Conservation (phyloP, 2,329 filamentous ascomycete species). For the Botrytis sinoallii region DNA sequence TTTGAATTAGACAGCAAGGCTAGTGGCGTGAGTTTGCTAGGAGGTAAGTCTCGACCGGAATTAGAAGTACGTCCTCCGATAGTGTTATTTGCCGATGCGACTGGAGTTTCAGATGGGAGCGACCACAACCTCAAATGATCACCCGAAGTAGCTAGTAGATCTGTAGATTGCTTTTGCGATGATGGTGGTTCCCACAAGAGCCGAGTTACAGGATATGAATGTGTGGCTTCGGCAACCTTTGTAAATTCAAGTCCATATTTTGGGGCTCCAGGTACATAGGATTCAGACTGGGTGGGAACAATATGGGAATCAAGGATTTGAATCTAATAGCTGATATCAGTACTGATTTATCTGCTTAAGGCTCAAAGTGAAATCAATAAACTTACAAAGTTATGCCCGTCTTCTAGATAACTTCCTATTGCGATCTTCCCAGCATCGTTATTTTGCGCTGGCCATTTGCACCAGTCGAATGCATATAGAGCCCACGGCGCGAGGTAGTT, state of each 20-base stretch:
- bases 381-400: conserved; percentile 94
- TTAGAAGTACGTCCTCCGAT: conserved; percentile 61
- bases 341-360: not conserved
- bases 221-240: conserved; percentile 92
- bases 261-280: conserved; percentile 65
- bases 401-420: conserved; percentile 92
- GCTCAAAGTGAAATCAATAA: not conserved
- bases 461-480: conserved; percentile 97
- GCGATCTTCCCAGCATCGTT: conserved; percentile 88
- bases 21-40: conserved; percentile 83
- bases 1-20: conserved; percentile 96
- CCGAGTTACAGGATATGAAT: conserved; percentile 94
- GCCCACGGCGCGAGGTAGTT: conserved; percentile 95
- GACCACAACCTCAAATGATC: conserved; percentile 95
- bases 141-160: conserved; percentile 90
- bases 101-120: conserved; percentile 66
- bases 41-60: conserved; percentile 53
- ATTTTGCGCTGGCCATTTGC: conserved; percentile 86
- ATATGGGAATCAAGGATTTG: conserved; percentile 94
- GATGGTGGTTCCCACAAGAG: conserved; percentile 95
- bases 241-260: conserved; percentile 83
- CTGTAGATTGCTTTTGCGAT: conserved; percentile 90
- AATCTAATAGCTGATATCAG: conserved; percentile 56
- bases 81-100: conserved; percentile 56
- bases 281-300: conserved; percentile 64